Conservation (phyloP, 2,329 filamentous ascomycete species). For the Penicillium polonicum region DNA sequence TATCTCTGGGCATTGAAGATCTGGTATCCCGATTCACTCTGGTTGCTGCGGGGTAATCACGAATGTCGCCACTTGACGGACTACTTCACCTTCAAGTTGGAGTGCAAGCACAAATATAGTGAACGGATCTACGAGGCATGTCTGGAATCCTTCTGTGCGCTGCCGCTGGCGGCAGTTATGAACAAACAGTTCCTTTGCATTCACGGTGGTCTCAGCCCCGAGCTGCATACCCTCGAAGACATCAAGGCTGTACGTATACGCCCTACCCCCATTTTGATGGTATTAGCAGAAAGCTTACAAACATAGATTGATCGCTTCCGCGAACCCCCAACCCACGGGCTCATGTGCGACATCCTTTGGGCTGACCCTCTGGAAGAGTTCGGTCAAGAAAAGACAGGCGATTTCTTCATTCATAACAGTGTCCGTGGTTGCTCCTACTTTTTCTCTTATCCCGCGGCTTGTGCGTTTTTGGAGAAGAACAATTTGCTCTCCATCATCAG, state of each 20-base stretch:
- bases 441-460: slow-evolving; percentile 96
- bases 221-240: slow-evolving; percentile 93
- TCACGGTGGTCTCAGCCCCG: slow-evolving; percentile 91
- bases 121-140: slow-evolving; percentile 95
- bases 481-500: slow-evolving; percentile 95
- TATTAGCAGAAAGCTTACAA: not conserved
- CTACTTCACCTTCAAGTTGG: slow-evolving; percentile 99
- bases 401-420: slow-evolving; percentile 97
- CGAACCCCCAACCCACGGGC: slow-evolving; percentile 91
- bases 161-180: slow-evolving; percentile 95
- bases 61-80: slow-evolving; percentile 98
- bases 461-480: slow-evolving; percentile 97
- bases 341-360: slow-evolving; percentile 99
- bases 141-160: slow-evolving; percentile 94
- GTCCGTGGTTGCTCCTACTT: slow-evolving; percentile 98
- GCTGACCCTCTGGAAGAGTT: slow-evolving; percentile 97
- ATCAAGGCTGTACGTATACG: slow-evolving; percentile 69
- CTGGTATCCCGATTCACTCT: slow-evolving; percentile 96
- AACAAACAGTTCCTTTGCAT: slow-evolving; percentile 99
- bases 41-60: slow-evolving; percentile 96
- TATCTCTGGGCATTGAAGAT: slow-evolving; percentile 99
- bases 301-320: slow-evolving; percentile 90
- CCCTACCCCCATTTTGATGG: not conserved
- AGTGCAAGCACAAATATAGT: slow-evolving; percentile 99
- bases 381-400: slow-evolving; percentile 95